Evolutionary conservation across 2,329 filamentous ascomycete species (phyloP).

Genomic region (Fusarium chaquense): DNA sequence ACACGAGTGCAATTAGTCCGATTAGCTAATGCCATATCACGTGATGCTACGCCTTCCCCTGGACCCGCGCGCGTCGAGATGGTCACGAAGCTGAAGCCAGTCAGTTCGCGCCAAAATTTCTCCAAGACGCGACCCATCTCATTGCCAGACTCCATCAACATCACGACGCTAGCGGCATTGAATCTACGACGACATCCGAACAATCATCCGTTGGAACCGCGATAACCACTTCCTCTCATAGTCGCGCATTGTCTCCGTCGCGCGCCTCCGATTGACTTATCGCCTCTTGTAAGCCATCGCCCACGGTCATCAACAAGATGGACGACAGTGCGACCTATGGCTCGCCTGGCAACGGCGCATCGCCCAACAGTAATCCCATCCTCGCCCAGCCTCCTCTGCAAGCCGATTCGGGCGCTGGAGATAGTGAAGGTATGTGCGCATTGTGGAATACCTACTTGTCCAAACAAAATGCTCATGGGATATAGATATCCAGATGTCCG

Average conservation of each 20-base stretch:
- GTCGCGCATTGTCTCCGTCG: slow-evolving; percentile 25
- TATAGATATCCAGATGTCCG: slow-evolving; percentile 74
- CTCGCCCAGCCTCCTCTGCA: slow-evolving; percentile 67
- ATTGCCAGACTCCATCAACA: slow-evolving; percentile 46
- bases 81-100: slow-evolving; percentile 39
- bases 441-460: neutral
- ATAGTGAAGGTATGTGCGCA: slow-evolving; percentile 60
- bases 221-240: slow-evolving; percentile 4
- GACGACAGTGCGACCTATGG: slow-evolving; percentile 69
- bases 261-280: slow-evolving; percentile 37
- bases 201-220: slow-evolving; percentile 16
- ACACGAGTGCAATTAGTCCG: neutral
- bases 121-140: slow-evolving; percentile 51
- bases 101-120: slow-evolving; percentile 56
- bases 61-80: slow-evolving; percentile 31
- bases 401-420: slow-evolving; percentile 56
- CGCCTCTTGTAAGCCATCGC: slow-evolving; percentile 18
- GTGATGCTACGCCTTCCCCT: slow-evolving; percentile 15
- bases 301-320: slow-evolving; percentile 58
- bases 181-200: slow-evolving; percentile 27
- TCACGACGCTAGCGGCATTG: slow-evolving; percentile 44
- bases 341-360: slow-evolving; percentile 68
- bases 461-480: slow-evolving; percentile 33
- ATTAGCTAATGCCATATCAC: slow-evolving; percentile 6
- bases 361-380: slow-evolving; percentile 68